phyloP scores from a whole-genome alignment of 805 yeast species.

The Cyberlindnera americana region DNA sequence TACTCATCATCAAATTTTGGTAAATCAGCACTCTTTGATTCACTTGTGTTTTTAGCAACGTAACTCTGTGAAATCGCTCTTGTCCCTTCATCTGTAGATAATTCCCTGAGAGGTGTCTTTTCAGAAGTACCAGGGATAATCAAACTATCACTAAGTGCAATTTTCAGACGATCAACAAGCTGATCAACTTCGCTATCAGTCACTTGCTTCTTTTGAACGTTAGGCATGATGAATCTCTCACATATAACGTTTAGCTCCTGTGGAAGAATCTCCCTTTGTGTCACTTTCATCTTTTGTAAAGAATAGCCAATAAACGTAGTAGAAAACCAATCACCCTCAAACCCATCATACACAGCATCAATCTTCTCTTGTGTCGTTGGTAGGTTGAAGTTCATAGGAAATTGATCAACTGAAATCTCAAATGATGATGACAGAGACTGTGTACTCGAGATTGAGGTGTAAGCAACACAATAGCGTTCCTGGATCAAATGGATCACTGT shows the following conservation, averaged over 20 bases:
- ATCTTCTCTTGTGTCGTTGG: constrained; percentile 3
- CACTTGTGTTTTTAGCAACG: too few species aligned
- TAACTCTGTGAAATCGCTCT: too few species aligned
- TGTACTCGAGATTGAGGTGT: neutral
- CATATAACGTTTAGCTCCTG: constrained; percentile 2
- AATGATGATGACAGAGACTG: neutral
- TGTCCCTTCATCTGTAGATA: too few species aligned
- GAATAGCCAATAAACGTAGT: constrained; percentile 2
- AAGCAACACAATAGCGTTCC: neutral
- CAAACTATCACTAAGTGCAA: neutral
- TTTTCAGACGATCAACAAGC: neutral
- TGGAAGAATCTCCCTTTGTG: neutral
- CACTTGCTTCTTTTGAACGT: neutral
- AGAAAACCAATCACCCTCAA: constrained; percentile 1
- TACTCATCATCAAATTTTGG: constrained; percentile 56
- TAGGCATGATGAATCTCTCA: neutral
- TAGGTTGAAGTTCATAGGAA: neutral
- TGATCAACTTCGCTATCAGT: neutral
- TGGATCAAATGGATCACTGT: neutral
- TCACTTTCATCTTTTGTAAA: neutral
- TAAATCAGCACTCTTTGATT: constrained; percentile 22
- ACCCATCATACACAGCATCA: constrained; percentile 1
- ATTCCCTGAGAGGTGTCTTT: too few species aligned
- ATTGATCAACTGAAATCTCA: neutral
- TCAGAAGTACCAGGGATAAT: neutral